phyloP scores from a whole-genome alignment of 331 rosid genomes.

The Quercus phellos region DNA sequence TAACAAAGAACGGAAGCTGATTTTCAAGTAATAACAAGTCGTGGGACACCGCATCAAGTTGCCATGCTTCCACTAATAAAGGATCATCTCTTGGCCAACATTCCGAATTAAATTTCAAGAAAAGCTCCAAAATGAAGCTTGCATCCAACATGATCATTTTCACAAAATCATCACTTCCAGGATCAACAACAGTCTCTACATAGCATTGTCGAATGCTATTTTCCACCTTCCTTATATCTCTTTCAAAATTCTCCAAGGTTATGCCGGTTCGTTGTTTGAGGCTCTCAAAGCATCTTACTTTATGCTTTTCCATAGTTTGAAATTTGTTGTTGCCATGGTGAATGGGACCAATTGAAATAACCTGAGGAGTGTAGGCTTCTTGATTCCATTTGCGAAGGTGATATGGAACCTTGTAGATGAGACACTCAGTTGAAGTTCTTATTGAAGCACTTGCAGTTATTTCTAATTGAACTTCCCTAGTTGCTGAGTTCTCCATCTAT shows the following conservation, averaged over 20 bases:
- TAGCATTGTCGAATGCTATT: background rate
- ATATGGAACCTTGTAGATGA: constrained; percentile 12
- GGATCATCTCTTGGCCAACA: background rate
- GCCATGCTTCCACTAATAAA: constrained; percentile 13
- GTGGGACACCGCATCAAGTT: background rate
- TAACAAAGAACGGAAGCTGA: constrained; percentile 24
- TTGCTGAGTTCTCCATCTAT: too few species aligned
- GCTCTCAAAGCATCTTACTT: background rate
- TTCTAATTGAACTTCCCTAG: too few species aligned
- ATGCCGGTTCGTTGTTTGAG: background rate
- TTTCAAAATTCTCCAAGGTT: background rate
- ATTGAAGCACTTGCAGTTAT: too few species aligned
- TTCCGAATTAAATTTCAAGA: background rate
- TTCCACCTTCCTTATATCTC: background rate
- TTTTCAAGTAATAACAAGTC: constrained; percentile 27
- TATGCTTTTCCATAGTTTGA: background rate
- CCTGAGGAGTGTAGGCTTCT: constrained; percentile 28
- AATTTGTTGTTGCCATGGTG: constrained; percentile 13
- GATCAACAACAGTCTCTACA: background rate
- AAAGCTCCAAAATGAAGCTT: background rate
- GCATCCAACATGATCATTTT: background rate
- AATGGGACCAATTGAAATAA: constrained; percentile 28
- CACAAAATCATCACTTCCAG: background rate
- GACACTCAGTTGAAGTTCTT: background rate
- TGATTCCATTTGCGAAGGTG: background rate